phyloP scores from a whole-genome alignment of 768 basidiomycete genomes.

The Tricholoma sp. region DNA sequence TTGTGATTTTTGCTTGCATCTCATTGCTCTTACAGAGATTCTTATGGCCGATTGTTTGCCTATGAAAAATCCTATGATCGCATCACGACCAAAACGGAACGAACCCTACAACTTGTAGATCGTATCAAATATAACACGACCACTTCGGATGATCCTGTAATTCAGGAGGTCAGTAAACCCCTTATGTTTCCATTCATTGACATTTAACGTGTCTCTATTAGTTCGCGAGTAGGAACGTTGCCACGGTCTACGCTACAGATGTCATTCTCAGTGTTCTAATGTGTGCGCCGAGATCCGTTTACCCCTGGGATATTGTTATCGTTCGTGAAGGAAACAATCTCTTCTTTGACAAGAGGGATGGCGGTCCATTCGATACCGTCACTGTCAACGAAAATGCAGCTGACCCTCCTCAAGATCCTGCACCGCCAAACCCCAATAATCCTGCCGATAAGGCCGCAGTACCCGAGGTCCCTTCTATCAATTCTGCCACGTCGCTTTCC shows the following conservation, averaged over 20 bases:
- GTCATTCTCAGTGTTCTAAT: conserved; percentile 92
- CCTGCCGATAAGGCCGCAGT: conserved; percentile 56
- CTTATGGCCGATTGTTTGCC: conserved; percentile 84
- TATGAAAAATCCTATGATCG: conserved; percentile 97
- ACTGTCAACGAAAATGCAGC: conserved; percentile 98
- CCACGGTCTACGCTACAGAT: conserved; percentile 91
- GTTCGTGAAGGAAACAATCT: conserved; percentile 88
- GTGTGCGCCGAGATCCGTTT: conserved; percentile 92
- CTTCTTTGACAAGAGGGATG: conserved; percentile 96
- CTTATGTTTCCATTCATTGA: background rate
- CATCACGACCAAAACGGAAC: conserved; percentile 89
- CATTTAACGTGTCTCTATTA: conserved; percentile 24
- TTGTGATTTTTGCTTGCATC: background rate
- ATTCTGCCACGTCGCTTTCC: conserved; percentile 88
- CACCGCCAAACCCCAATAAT: conserved; percentile 74
- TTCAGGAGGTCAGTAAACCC: conserved; percentile 65
- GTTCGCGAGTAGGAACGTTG: conserved; percentile 77
- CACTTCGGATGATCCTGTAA: conserved; percentile 96
- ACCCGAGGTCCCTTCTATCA: conserved; percentile 79
- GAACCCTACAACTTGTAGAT: conserved; percentile 86
- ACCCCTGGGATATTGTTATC: conserved; percentile 98
- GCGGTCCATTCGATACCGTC: conserved; percentile 94
- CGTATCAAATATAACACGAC: conserved; percentile 97
- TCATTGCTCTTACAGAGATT: conserved; percentile 43
- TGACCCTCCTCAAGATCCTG: conserved; percentile 84